Percentiles rank a stretch among this genome's conserved stretches.
phyloP scores from a whole-genome alignment of 2,329 filamentous ascomycete species.

The Pseudogymnoascus sp. region DNA sequence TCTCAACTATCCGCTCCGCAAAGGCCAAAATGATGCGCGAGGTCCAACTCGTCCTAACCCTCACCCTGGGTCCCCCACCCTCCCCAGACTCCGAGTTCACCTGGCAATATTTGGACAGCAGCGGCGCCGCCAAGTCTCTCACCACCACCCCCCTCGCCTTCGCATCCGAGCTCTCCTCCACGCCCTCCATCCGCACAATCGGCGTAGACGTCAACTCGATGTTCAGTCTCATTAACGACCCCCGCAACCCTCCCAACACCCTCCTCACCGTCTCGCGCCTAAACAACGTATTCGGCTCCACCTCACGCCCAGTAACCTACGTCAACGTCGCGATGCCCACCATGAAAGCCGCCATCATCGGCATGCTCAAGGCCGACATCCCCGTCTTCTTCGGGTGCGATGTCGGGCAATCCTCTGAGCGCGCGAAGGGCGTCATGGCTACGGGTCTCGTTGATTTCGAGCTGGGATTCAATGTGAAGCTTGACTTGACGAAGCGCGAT shows the following conservation, averaged over 20 bases:
- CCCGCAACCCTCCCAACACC: constrained; percentile 63
- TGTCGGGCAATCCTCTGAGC: constrained; percentile 74
- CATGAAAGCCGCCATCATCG: constrained; percentile 65
- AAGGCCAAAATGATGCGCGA: constrained; percentile 74
- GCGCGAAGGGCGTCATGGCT: constrained; percentile 67
- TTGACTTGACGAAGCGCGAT: constrained; percentile 69
- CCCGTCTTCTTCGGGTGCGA: constrained; percentile 87
- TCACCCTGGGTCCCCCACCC: constrained; percentile 75
- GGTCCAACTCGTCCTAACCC: constrained; percentile 71
- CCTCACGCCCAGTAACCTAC: constrained; percentile 66
- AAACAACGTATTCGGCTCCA: constrained; percentile 64
- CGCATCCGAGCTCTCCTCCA: constrained; percentile 56
- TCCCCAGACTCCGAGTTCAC: constrained; percentile 59
- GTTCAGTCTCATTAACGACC: constrained; percentile 80
- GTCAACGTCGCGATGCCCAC: constrained; percentile 69
- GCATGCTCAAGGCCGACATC: constrained; percentile 68
- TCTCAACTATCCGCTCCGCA: constrained; percentile 32
- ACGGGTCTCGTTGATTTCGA: constrained; percentile 67
- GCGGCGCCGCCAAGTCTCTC: constrained; percentile 54
- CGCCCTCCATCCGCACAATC: constrained; percentile 48
- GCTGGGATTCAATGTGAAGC: constrained; percentile 70
- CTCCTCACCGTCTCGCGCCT: constrained; percentile 70
- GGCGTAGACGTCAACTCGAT: constrained; percentile 56
- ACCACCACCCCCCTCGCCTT: constrained; percentile 62
- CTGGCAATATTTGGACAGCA: constrained; percentile 71